Conservation (phyloP, 2,329 filamentous ascomycete genomes). For the Plectosphaerella cucumerina region DNA sequence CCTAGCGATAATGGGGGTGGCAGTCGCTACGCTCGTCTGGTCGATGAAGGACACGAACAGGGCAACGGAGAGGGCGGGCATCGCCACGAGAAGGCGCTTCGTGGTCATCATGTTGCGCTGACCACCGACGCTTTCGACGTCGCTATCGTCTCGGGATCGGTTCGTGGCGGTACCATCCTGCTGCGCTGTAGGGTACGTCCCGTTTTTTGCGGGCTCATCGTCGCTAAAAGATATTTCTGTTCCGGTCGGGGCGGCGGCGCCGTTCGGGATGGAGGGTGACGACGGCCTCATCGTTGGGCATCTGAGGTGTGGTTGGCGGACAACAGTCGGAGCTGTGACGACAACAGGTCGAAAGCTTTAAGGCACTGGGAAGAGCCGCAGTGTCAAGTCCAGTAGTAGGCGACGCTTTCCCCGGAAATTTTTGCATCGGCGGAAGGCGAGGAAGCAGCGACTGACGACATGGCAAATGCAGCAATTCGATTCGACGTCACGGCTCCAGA, state of each 20-base stretch:
- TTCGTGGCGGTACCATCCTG: background rate
- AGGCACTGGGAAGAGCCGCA: no score
- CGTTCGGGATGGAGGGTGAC: no score
- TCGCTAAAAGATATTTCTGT: slow-evolving; percentile 1
- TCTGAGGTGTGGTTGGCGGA: no score
- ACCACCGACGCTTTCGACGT: slow-evolving; percentile 19
- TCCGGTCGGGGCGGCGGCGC: background rate
- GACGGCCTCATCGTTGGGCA: no score
- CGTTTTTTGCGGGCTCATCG: background rate
- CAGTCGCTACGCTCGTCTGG: slow-evolving; percentile 28
- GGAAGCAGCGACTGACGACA: no score
- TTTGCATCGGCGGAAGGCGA: no score
- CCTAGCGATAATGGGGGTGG: slow-evolving; percentile 30
- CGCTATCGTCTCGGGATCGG: slow-evolving; percentile 6
- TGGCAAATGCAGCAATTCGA: no score
- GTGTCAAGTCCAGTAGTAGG: no score
- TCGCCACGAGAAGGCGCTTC: slow-evolving; percentile 23
- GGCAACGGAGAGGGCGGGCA: slow-evolving; percentile 21
- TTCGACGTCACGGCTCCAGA: no score
- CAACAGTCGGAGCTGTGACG: no score
- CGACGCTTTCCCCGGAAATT: no score
- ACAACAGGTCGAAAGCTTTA: no score
- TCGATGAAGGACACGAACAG: slow-evolving; percentile 31
- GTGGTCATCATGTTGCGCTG: slow-evolving; percentile 29
- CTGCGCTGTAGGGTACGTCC: background rate